Percentiles rank a stretch among this genome's conserved stretches.
Conservation (phyloP, 768 basidiomycete species). For the Chiua virens region DNA sequence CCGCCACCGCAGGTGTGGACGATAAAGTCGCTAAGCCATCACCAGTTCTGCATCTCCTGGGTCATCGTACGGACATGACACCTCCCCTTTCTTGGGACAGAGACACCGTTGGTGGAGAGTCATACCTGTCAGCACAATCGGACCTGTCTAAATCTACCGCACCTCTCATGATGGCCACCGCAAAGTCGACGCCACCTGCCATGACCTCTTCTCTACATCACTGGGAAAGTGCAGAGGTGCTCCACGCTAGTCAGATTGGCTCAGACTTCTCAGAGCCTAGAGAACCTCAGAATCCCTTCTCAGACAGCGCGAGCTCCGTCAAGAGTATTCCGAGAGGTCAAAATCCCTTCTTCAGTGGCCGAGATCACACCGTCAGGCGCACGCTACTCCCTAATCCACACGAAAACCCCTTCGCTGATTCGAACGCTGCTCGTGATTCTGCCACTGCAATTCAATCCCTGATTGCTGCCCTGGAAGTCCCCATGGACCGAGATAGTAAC, state of each 20-base stretch:
- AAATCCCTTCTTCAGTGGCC: slow-evolving; percentile 45
- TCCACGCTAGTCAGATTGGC: slow-evolving; percentile 39
- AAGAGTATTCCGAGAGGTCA: slow-evolving; percentile 11
- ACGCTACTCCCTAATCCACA: slow-evolving; percentile 12
- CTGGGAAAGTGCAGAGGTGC: slow-evolving; percentile 71
- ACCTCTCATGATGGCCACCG: slow-evolving; percentile 46
- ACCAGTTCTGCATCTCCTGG: slow-evolving; percentile 46
- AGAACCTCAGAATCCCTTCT: slow-evolving; percentile 26
- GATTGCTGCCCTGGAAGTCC: slow-evolving; percentile 61
- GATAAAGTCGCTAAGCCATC: slow-evolving; percentile 16
- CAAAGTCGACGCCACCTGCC: slow-evolving; percentile 62
- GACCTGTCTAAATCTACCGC: slow-evolving; percentile 47
- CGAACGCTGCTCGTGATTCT: slow-evolving; percentile 17
- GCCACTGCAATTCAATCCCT: slow-evolving; percentile 56
- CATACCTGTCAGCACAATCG: slow-evolving; percentile 50
- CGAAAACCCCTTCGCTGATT: slow-evolving; percentile 47
- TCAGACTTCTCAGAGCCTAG: background rate
- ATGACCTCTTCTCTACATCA: slow-evolving; percentile 50
- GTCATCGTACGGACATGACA: slow-evolving; percentile 39
- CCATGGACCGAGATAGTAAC: slow-evolving; percentile 45
- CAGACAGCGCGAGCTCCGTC: slow-evolving; percentile 19
- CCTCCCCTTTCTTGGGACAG: slow-evolving; percentile 53
- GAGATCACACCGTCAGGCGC: slow-evolving; percentile 33
- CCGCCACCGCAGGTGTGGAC: slow-evolving; percentile 22
- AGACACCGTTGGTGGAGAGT: slow-evolving; percentile 44